phyloP scores from a whole-genome alignment of 2,329 filamentous ascomycete species.

The Beauveria varroae region DNA sequence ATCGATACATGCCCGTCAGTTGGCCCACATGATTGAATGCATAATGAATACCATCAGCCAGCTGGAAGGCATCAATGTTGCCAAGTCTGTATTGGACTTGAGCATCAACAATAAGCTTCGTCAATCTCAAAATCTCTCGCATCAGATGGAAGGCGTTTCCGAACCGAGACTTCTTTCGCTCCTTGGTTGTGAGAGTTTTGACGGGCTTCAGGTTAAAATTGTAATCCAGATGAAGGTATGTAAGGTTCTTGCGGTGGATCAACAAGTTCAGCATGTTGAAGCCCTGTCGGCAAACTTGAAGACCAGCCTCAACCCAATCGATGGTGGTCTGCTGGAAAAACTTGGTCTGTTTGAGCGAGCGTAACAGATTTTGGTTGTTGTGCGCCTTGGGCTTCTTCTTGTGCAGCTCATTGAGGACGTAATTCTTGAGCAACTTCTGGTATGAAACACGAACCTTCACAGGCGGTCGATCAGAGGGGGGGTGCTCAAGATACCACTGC shows the following conservation, averaged over 20 bases:
- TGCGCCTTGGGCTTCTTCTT: slow-evolving; percentile 93
- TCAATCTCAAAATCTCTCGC: slow-evolving; percentile 92
- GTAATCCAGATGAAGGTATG: slow-evolving; percentile 96
- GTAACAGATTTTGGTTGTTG: slow-evolving; percentile 86
- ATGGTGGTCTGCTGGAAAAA: slow-evolving; percentile 99
- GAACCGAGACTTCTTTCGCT: slow-evolving; percentile 98
- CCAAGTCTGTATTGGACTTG: slow-evolving; percentile 96
- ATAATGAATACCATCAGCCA: slow-evolving; percentile 97
- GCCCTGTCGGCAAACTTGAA: slow-evolving; percentile 95
- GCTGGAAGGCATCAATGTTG: slow-evolving; percentile 97
- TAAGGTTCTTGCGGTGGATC: slow-evolving; percentile 97
- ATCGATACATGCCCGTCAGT: slow-evolving; percentile 97
- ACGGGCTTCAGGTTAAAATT: slow-evolving; percentile 99
- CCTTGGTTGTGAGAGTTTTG: slow-evolving; percentile 96
- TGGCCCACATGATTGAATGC: slow-evolving; percentile 99
- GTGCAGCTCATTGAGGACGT: slow-evolving; percentile 91
- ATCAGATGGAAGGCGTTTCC: slow-evolving; percentile 99
- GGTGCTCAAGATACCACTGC: slow-evolving; percentile 97
- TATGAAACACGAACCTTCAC: slow-evolving; percentile 98
- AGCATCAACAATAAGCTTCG: slow-evolving; percentile 95
- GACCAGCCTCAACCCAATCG: slow-evolving; percentile 97
- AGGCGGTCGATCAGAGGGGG: slow-evolving; percentile 73
- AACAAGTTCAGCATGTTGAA: slow-evolving; percentile 99
- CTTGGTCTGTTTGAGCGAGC: slow-evolving; percentile 88
- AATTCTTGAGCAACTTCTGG: slow-evolving; percentile 94